phyloP scores from a whole-genome alignment of 768 basidiomycete genomes.

The Suillus occidentalis region DNA sequence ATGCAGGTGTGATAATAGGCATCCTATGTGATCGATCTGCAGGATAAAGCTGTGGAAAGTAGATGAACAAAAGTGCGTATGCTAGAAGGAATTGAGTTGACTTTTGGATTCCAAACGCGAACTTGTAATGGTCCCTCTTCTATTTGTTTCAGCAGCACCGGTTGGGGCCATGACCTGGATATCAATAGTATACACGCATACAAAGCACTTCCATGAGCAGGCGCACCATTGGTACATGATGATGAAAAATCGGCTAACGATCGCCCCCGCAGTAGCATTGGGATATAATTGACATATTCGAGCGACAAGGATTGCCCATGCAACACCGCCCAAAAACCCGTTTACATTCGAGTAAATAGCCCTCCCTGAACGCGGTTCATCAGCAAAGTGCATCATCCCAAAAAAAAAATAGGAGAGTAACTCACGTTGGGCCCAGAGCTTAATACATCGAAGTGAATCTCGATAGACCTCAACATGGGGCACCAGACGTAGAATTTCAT shows the following conservation, averaged over 20 bases:
- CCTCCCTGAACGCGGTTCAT: slow-evolving; percentile 53
- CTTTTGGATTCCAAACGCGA: slow-evolving; percentile 98
- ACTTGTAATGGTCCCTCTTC: slow-evolving; percentile 93
- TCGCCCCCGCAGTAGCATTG: slow-evolving; percentile 88
- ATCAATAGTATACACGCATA: slow-evolving; percentile 9
- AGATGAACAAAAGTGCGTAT: background rate
- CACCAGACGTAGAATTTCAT: slow-evolving; percentile 92
- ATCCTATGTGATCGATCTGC: slow-evolving; percentile 93
- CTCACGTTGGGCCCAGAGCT: slow-evolving; percentile 93
- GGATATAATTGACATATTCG: slow-evolving; percentile 99
- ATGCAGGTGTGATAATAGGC: slow-evolving; percentile 99
- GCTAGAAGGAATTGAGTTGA: slow-evolving; percentile 26
- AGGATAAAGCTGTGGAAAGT: slow-evolving; percentile 71
- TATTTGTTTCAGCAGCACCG: slow-evolving; percentile 95
- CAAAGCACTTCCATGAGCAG: background rate
- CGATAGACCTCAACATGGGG: slow-evolving; percentile 94
- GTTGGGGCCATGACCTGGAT: slow-evolving; percentile 95
- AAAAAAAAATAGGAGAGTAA: background rate
- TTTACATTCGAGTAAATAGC: slow-evolving; percentile 99
- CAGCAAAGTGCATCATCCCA: slow-evolving; percentile 5
- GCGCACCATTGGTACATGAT: slow-evolving; percentile 96
- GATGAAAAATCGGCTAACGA: slow-evolving; percentile 97
- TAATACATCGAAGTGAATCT: slow-evolving; percentile 92
- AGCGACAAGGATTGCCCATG: slow-evolving; percentile 99
- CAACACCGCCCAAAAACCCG: slow-evolving; percentile 96